A percentile compares a stretch with the other conserved stretches of the same genome.
These are phyloP conservation scores for Fragaria iinumae DNA, from an alignment of 306 rosid genomes.

Conservation along the genomic window DNA sequence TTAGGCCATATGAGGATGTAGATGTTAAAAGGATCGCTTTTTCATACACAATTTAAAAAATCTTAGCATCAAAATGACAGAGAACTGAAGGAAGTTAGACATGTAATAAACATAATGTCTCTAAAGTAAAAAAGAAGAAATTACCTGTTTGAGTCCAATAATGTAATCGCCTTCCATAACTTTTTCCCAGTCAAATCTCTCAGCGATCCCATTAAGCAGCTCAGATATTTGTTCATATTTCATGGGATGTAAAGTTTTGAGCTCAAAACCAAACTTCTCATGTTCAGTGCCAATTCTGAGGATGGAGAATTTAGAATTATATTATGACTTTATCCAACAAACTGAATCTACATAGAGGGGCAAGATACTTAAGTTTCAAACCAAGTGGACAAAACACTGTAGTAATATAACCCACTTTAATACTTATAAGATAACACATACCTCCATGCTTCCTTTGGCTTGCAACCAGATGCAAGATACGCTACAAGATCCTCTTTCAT, in stretches of 20 bases:
- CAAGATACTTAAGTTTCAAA: background rate
- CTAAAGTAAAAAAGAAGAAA: conserved; percentile 5
- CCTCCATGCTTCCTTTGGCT: conserved; percentile 84
- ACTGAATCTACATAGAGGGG: background rate
- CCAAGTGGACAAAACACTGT: background rate
- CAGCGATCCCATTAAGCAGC: conserved; percentile 73
- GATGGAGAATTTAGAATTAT: background rate
- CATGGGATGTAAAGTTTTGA: conserved; percentile 71
- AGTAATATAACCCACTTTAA: background rate
- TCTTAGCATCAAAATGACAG: background rate
- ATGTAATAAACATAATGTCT: background rate
- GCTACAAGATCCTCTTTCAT: conserved; percentile 77
- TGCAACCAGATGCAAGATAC: conserved; percentile 75
- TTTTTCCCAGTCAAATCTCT: conserved; percentile 98
- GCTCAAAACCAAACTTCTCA: conserved; percentile 95
- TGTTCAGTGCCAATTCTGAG: conserved; percentile 98
- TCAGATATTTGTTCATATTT: conserved; percentile 85
- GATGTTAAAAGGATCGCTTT: conserved; percentile 4
- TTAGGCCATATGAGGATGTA: background rate
- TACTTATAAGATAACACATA: conserved; percentile 12
- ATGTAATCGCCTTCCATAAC: conserved; percentile 82
- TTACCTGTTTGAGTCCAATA: conserved; percentile 94
- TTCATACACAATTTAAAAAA: conserved; percentile 2
- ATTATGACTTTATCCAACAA: conserved; percentile 2
- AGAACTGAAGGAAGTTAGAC: background rate